A percentile compares a stretch with the other conserved stretches of the same genome.
Conservation (phyloP, 2,329 filamentous ascomycete genomes). For the Ascochyta lentis region DNA sequence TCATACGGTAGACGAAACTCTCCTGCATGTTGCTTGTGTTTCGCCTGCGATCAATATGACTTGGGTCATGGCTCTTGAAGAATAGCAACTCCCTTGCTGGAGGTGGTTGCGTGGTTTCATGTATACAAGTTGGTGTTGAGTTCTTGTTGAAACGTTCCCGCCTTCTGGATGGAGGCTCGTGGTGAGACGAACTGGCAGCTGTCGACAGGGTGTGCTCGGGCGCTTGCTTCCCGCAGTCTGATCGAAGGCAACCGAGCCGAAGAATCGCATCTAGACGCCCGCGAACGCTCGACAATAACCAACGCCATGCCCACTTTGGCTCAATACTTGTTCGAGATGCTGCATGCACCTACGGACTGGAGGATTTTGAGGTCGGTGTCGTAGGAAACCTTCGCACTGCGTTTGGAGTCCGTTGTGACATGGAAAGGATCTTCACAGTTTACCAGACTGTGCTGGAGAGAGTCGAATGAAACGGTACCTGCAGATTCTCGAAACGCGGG, state of each 20-base stretch:
- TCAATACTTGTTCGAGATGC: not conserved
- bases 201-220: constrained; percentile 32
- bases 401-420: not conserved
- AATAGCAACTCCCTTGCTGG: constrained; percentile 19
- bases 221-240: constrained; percentile 15
- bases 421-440: not conserved
- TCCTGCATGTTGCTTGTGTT: constrained; percentile 26
- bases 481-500: constrained; percentile 43
- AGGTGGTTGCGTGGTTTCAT: constrained; percentile 14
- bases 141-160: constrained; percentile 25
- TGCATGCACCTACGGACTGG: not conserved
- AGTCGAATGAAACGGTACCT: constrained; percentile 42
- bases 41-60: constrained; percentile 21
- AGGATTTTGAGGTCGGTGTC: not conserved
- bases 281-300: not conserved
- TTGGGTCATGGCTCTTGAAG: constrained; percentile 9
- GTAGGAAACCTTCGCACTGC: not conserved
- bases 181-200: constrained; percentile 24
- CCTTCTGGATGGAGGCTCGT: constrained; percentile 22
- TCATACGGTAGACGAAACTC: constrained; percentile 12
- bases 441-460: not conserved
- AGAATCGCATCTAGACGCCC: constrained; percentile 4
- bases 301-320: not conserved
- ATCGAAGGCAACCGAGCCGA: constrained; percentile 9
- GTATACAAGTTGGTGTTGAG: constrained; percentile 17